Conservation (phyloP, 352 stramenopile genomes). For the Elongisporangium undulatum region DNA sequence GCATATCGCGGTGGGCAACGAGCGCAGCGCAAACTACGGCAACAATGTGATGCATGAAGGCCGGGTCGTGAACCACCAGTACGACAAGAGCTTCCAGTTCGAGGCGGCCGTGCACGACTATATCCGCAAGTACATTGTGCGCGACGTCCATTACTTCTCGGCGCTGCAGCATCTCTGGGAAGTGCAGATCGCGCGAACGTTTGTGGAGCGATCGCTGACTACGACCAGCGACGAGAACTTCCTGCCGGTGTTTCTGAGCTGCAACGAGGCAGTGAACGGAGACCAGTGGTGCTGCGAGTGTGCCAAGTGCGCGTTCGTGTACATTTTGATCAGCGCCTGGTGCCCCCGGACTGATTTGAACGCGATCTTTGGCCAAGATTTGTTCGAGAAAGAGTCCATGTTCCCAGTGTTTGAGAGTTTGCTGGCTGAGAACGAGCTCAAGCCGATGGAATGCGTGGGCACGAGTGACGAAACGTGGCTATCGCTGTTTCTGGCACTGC, state of each 20-base stretch:
- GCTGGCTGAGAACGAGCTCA: slow-evolving; percentile 26
- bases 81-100: slow-evolving; percentile 46
- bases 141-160: slow-evolving; percentile 38
- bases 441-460: slow-evolving; percentile 42
- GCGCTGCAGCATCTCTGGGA: slow-evolving; percentile 39
- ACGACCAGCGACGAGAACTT: slow-evolving; percentile 14
- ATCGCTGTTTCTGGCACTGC: slow-evolving; percentile 25
- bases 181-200: slow-evolving; percentile 33
- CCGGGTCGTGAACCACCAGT: slow-evolving; percentile 34
- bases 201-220: slow-evolving; percentile 21
- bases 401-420: slow-evolving; percentile 23
- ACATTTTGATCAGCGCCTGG: slow-evolving; percentile 34
- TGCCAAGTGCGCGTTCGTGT: slow-evolving; percentile 40
- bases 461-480: slow-evolving; percentile 28
- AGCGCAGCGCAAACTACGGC: slow-evolving; percentile 33
- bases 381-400: slow-evolving; percentile 23
- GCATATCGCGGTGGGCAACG: slow-evolving; percentile 31
- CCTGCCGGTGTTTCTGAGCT: slow-evolving; percentile 35
- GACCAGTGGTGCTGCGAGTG: slow-evolving; percentile 37
- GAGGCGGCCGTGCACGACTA: slow-evolving; percentile 25
- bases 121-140: slow-evolving; percentile 27
- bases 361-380: slow-evolving; percentile 29
- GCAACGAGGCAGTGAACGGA: slow-evolving; percentile 27
- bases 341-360: slow-evolving; percentile 14
- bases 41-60: slow-evolving; percentile 32